Percentiles rank a stretch among this genome's conserved stretches.
Evolutionary conservation across 495 filamentous ascomycete genomes (phyloP).

Genomic region (Xylaria cubensis): DNA sequence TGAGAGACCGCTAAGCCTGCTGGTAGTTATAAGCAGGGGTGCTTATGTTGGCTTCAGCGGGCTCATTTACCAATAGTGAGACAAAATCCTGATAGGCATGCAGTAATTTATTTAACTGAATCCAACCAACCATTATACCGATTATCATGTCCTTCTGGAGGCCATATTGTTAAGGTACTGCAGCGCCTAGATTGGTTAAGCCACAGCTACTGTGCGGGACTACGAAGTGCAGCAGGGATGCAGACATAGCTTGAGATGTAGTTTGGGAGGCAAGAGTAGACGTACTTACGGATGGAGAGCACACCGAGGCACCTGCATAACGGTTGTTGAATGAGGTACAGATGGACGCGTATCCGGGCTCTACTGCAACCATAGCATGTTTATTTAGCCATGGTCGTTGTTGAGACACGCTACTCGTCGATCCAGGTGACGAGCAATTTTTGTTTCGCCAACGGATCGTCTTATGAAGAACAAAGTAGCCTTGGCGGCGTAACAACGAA

Average conservation of each 20-base stretch:
- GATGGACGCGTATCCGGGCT: not conserved
- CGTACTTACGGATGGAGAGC: not conserved
- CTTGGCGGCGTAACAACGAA: not conserved
- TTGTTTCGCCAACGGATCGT: not conserved
- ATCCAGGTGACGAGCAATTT: not conserved
- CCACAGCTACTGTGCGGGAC: not conserved
- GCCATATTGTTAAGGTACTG: not conserved
- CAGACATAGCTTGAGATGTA: not conserved
- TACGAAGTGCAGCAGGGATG: not conserved
- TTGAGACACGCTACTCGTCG: not conserved
- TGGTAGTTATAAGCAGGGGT: not conserved
- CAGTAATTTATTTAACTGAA: not conserved
- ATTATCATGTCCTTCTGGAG: too few species aligned
- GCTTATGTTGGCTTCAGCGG: not conserved
- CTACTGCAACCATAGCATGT: not conserved
- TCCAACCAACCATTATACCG: not conserved
- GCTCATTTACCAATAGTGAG: not conserved
- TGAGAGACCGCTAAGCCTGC: not conserved
- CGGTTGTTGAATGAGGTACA: not conserved
- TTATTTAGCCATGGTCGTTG: not conserved
- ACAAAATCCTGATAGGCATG: not conserved
- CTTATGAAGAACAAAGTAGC: conserved; percentile 2
- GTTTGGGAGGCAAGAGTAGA: not conserved
- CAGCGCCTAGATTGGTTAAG: not conserved
- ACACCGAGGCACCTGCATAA: not conserved